A percentile compares a stretch with the other conserved stretches of the same genome.
These are phyloP conservation scores for Trichoderma sp. DNA, from an alignment of 2,329 filamentous ascomycete species.

Conservation along the genomic window DNA sequence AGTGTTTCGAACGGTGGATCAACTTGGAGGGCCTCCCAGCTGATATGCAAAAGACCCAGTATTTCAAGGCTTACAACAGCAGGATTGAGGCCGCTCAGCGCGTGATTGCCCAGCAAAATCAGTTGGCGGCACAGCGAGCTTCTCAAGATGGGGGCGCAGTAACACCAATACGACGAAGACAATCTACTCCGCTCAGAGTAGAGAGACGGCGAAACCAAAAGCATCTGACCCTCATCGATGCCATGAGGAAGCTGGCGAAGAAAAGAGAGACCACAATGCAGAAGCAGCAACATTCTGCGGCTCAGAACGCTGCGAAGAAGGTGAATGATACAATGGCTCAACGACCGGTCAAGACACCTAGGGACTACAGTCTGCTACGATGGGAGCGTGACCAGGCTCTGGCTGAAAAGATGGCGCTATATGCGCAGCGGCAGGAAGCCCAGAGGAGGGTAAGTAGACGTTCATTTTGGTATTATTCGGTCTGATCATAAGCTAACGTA, in stretches of 20 bases:
- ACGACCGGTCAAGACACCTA: slow-evolving; percentile 68
- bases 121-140: slow-evolving; percentile 51
- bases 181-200: slow-evolving; percentile 78
- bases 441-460: slow-evolving; percentile 50
- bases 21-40: slow-evolving; percentile 83
- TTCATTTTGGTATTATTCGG: background rate
- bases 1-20: slow-evolving; percentile 97
- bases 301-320: slow-evolving; percentile 76
- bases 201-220: slow-evolving; percentile 83
- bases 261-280: slow-evolving; percentile 82
- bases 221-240: slow-evolving; percentile 84
- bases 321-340: slow-evolving; percentile 61
- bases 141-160: slow-evolving; percentile 36
- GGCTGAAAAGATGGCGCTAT: slow-evolving; percentile 56
- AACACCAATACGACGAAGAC: slow-evolving; percentile 56
- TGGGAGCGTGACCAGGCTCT: slow-evolving; percentile 77
- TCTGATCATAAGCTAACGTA: slow-evolving; percentile 27
- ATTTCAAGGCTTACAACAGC: slow-evolving; percentile 73
- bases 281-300: slow-evolving; percentile 84
- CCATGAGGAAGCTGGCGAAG: slow-evolving; percentile 92
- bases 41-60: slow-evolving; percentile 93
- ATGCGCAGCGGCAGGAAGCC: slow-evolving; percentile 58
- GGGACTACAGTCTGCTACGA: slow-evolving; percentile 86
- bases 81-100: slow-evolving; percentile 60
- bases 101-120: slow-evolving; percentile 52